These are phyloP conservation scores for Barnettozyma populi DNA, from an alignment of 805 yeast species.

Conservation along the genomic window DNA sequence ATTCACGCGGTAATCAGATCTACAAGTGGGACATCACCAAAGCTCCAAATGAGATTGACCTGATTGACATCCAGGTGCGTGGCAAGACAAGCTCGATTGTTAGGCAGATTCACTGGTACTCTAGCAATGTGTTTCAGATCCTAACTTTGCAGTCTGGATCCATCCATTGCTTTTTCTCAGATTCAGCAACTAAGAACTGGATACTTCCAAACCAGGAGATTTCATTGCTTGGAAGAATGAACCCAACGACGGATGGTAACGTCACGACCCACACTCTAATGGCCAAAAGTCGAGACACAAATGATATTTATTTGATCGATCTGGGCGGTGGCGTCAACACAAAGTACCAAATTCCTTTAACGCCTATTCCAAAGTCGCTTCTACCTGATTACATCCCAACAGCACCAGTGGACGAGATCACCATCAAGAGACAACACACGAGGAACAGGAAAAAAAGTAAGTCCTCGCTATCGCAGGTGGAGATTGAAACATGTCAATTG, in stretches of 20 bases:
- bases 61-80: slow-evolving; percentile 53
- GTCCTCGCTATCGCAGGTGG: slow-evolving; percentile 43
- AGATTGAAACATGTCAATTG: slow-evolving; percentile 45
- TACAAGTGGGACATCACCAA: slow-evolving; percentile 60
- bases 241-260: background rate
- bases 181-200: slow-evolving; percentile 11
- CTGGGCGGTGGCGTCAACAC: slow-evolving; percentile 21
- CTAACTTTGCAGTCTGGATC: slow-evolving; percentile 52
- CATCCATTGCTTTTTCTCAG: slow-evolving; percentile 50
- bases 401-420: slow-evolving; percentile 15
- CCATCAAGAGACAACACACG: slow-evolving; percentile 18
- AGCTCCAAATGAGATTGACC: slow-evolving; percentile 42
- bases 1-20: slow-evolving; percentile 55
- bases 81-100: slow-evolving; percentile 60
- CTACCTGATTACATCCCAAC: slow-evolving; percentile 23
- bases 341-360: slow-evolving; percentile 37
- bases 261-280: background rate
- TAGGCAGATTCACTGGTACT: slow-evolving; percentile 48
- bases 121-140: slow-evolving; percentile 39
- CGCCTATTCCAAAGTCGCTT: slow-evolving; percentile 23
- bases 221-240: slow-evolving; percentile 4
- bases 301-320: slow-evolving; percentile 21
- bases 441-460: background rate
- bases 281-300: slow-evolving; percentile 3
- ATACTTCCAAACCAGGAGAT: slow-evolving; percentile 22